Evolutionary conservation across 2,329 filamentous ascomycete genomes (phyloP).

Genomic region (Fusarium gaditjirri): DNA sequence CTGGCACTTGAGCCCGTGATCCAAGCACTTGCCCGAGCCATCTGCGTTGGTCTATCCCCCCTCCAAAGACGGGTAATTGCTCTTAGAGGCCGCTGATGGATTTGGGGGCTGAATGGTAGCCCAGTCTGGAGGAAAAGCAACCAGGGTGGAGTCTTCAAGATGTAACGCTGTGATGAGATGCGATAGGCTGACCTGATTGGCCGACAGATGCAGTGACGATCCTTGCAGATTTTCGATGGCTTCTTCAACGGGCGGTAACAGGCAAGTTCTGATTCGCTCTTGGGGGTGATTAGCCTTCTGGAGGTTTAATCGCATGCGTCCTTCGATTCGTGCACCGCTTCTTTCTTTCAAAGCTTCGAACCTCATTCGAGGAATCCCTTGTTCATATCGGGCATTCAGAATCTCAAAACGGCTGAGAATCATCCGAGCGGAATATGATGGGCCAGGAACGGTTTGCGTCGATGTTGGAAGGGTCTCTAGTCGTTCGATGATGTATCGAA

Average conservation of each 20-base stretch:
- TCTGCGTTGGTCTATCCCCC: background rate
- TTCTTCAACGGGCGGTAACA: slow-evolving; percentile 42
- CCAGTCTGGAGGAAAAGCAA: slow-evolving; percentile 11
- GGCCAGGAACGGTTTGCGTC: slow-evolving; percentile 8
- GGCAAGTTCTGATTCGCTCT: slow-evolving; percentile 34
- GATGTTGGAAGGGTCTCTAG: background rate
- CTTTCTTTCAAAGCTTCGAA: slow-evolving; percentile 1
- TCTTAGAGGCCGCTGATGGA: slow-evolving; percentile 24
- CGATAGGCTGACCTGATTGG: slow-evolving; percentile 36
- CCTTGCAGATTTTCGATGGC: slow-evolving; percentile 23
- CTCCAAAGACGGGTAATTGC: slow-evolving; percentile 19
- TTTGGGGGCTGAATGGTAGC: slow-evolving; percentile 24
- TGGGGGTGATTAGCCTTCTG: slow-evolving; percentile 1
- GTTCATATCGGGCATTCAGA: slow-evolving; percentile 16
- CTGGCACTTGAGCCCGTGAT: slow-evolving; percentile 28
- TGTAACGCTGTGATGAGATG: slow-evolving; percentile 35
- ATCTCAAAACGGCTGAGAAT: slow-evolving; percentile 19
- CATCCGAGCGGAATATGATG: slow-evolving; percentile 11
- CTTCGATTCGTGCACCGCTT: slow-evolving; percentile 29
- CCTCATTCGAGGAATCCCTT: slow-evolving; percentile 24
- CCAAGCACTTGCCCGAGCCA: slow-evolving; percentile 10
- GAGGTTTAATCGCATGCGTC: slow-evolving; percentile 25
- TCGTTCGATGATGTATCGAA: slow-evolving; percentile 22
- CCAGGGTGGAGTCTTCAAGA: slow-evolving; percentile 27
- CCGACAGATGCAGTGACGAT: slow-evolving; percentile 29